These are phyloP conservation scores for Phoma herbarum DNA, from an alignment of 2,329 filamentous ascomycete species.

Conservation along the genomic window DNA sequence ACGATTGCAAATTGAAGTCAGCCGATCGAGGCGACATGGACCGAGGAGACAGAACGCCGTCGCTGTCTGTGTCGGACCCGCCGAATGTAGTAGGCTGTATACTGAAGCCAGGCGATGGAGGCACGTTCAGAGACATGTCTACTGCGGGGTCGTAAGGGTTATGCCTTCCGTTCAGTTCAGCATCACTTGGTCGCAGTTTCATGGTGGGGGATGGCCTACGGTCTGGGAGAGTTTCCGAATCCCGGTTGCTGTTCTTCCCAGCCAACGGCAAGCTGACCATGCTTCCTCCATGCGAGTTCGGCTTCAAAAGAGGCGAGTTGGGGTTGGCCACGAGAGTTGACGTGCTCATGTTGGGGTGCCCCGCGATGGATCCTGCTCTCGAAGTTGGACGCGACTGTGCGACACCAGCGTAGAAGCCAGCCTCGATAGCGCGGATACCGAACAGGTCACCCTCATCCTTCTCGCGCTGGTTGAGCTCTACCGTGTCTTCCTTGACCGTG, in stretches of 20 bases:
- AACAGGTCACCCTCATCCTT: conserved; percentile 54
- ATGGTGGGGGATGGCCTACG: conserved; percentile 34
- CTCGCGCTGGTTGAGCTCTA: conserved; percentile 47
- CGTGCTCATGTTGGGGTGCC: conserved; percentile 43
- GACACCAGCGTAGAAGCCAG: conserved; percentile 53
- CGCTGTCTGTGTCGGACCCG: conserved; percentile 42
- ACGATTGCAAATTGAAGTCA: conserved; percentile 37
- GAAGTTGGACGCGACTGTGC: conserved; percentile 52
- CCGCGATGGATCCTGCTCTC: conserved; percentile 43
- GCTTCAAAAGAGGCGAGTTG: conserved; percentile 44
- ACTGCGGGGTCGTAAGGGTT: conserved; percentile 44
- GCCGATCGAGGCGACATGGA: conserved; percentile 36
- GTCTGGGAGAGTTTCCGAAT: conserved; percentile 30
- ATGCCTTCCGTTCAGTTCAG: conserved; percentile 48
- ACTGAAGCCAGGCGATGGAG: conserved; percentile 42
- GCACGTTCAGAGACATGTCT: conserved; percentile 48
- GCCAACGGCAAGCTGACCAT: conserved; percentile 44
- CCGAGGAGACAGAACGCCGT: conserved; percentile 34
- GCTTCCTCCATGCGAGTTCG: conserved; percentile 45
- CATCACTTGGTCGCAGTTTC: conserved; percentile 48
- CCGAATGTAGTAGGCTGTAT: conserved; percentile 35
- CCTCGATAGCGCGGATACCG: conserved; percentile 53
- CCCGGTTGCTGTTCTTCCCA: conserved; percentile 29
- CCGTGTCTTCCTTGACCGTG: conserved; percentile 43
- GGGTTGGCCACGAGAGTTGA: conserved; percentile 47